Evolutionary conservation across 129 eudicot genomes (phyloP).

Genomic region (Gnaphalium uliginosum): DNA sequence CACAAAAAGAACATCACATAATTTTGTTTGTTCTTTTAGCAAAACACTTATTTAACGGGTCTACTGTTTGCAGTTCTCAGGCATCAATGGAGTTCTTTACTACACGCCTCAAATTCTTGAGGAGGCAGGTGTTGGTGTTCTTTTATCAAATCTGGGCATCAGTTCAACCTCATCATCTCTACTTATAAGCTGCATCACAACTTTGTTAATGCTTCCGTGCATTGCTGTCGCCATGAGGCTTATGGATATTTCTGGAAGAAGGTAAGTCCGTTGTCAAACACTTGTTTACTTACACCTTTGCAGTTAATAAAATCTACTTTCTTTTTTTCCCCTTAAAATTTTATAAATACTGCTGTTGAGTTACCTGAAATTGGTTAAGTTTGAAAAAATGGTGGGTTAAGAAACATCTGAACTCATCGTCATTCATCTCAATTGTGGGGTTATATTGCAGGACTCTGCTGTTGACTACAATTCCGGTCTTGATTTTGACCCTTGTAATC

Average conservation of each 20-base stretch:
- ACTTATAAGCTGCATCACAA: slow-evolving; percentile 78
- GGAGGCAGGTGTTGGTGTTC: slow-evolving; percentile 87
- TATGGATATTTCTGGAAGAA: slow-evolving; percentile 85
- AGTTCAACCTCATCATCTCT: slow-evolving; percentile 71
- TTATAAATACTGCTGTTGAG: not conserved
- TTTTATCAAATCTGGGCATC: slow-evolving; percentile 72
- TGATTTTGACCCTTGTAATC: slow-evolving; percentile 49
- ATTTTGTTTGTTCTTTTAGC: not conserved
- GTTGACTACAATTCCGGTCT: slow-evolving; percentile 72
- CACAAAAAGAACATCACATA: not conserved
- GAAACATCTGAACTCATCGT: not conserved
- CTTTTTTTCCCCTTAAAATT: not conserved
- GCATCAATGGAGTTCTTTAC: slow-evolving; percentile 95
- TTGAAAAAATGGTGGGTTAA: not conserved
- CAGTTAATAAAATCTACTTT: not conserved
- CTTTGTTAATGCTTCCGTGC: slow-evolving; percentile 88
- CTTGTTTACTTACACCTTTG: not conserved
- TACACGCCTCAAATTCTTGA: slow-evolving; percentile 97
- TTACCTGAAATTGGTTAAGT: not conserved
- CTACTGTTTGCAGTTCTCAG: slow-evolving; percentile 70
- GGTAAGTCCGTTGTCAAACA: not conserved
- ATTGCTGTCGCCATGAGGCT: slow-evolving; percentile 96
- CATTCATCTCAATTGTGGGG: not conserved
- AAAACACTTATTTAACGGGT: not conserved
- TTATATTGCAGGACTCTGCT: slow-evolving; percentile 48